These are phyloP conservation scores for Passalora sequoiae DNA, from an alignment of 2,329 filamentous ascomycete species.

Conservation along the genomic window DNA sequence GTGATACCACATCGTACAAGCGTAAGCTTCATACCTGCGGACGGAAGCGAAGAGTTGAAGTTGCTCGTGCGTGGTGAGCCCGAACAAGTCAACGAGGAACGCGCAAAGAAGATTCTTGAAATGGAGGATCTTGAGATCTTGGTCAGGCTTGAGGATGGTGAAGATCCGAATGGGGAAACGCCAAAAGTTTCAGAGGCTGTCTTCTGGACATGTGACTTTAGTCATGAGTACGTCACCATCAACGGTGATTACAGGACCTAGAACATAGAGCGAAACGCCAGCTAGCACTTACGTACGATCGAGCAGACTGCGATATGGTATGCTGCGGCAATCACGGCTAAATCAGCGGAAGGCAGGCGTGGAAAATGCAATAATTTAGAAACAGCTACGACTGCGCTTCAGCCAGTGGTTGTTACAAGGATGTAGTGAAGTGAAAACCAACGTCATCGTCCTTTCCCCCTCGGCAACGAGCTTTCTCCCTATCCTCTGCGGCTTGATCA, in stretches of 20 bases:
- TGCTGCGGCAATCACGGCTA: no score
- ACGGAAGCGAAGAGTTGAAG: constrained; percentile 71
- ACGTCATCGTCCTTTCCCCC: no score
- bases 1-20: constrained; percentile 66
- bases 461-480: no score
- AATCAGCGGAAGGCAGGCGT: no score
- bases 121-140: constrained; percentile 74
- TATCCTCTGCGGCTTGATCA: no score
- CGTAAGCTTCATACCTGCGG: constrained; percentile 72
- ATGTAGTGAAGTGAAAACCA: no score
- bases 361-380: no score
- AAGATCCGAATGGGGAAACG: background rate
- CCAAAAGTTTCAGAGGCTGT: constrained; percentile 49
- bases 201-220: constrained; percentile 84
- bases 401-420: no score
- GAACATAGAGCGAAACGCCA: no score
- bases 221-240: constrained; percentile 72
- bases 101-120: constrained; percentile 72
- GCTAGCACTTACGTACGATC: no score
- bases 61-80: constrained; percentile 75
- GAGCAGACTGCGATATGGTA: no score
- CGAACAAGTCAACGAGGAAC: constrained; percentile 68
- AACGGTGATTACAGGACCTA: constrained; percentile 63
- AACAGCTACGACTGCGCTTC: no score
- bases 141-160: constrained; percentile 61